Percentiles rank a stretch among this genome's conserved stretches.
These are phyloP conservation scores for Vitis hybrid DNA, from an alignment of 177 flowering plant species.

Conservation along the genomic window DNA sequence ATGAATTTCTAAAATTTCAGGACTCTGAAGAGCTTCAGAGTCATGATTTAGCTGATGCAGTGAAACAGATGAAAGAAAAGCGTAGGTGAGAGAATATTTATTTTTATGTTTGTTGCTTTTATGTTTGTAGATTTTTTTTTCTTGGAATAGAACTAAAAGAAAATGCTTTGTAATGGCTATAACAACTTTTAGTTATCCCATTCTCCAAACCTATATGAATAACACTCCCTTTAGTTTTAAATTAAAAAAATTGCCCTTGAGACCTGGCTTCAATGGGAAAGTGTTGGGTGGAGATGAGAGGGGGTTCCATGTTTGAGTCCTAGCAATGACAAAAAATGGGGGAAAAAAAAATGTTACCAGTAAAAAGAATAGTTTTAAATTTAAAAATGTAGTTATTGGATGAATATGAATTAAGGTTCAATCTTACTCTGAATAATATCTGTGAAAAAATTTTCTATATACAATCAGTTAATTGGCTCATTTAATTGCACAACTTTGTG, in stretches of 20 bases:
- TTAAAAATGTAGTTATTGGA: too few species aligned
- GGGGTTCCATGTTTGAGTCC: too few species aligned
- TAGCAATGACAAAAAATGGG: too few species aligned
- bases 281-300: too few species aligned
- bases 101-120: not conserved
- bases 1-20: constrained; percentile 93
- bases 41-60: constrained; percentile 99
- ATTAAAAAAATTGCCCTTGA: not conserved
- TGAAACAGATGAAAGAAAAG: constrained; percentile 98
- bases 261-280: too few species aligned
- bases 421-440: not conserved
- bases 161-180: not conserved
- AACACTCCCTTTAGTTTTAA: not conserved
- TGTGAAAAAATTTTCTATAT: too few species aligned
- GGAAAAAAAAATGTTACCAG: too few species aligned
- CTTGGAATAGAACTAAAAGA: not conserved
- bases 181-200: not conserved
- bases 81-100: constrained; percentile 46
- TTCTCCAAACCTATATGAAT: not conserved
- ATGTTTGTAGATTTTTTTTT: not conserved
- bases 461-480: not conserved
- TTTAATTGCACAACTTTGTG: not conserved
- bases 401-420: too few species aligned
- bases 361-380: too few species aligned
- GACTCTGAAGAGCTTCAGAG: constrained; percentile 98